A percentile compares a stretch with the other conserved stretches of the same genome.
phyloP scores from a whole-genome alignment of 148 eudicot species.

The Suaeda aralocaspica region DNA sequence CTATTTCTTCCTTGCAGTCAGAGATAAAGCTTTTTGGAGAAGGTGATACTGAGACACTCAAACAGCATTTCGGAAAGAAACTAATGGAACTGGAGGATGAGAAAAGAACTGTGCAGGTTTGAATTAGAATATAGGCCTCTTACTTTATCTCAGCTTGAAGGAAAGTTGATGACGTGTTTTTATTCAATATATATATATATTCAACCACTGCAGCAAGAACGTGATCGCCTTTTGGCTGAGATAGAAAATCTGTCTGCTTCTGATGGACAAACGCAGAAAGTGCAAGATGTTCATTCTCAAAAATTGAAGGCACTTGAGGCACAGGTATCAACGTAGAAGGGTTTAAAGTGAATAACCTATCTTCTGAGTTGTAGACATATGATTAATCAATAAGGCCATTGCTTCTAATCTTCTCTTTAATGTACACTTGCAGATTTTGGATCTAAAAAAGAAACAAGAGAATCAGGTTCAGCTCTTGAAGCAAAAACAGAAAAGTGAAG shows the following conservation, averaged over 20 bases:
- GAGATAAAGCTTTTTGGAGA: slow-evolving; percentile 96
- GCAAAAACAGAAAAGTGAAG: slow-evolving; percentile 99
- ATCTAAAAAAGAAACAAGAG: slow-evolving; percentile 97
- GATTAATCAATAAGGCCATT: neutral
- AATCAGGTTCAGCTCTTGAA: slow-evolving; percentile 89
- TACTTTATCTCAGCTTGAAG: neutral
- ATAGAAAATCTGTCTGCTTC: slow-evolving; percentile 79
- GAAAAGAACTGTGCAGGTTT: slow-evolving; percentile 88
- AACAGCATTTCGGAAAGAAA: slow-evolving; percentile 98
- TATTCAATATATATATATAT: slow-evolving; percentile 1
- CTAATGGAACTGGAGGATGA: slow-evolving; percentile 94
- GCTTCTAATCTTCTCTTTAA: neutral
- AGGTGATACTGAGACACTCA: slow-evolving; percentile 77
- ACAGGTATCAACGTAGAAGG: slow-evolving; percentile 71
- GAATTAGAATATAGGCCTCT: neutral
- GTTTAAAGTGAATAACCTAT: neutral
- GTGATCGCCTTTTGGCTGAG: slow-evolving; percentile 86
- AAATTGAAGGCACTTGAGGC: slow-evolving; percentile 88
- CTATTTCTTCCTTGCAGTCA: slow-evolving; percentile 48
- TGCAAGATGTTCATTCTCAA: slow-evolving; percentile 83
- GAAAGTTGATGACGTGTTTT: slow-evolving; percentile 15
- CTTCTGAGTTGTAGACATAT: neutral
- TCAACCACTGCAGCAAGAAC: slow-evolving; percentile 61
- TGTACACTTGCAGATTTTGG: slow-evolving; percentile 58
- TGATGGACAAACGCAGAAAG: slow-evolving; percentile 84